A percentile compares a stretch with the other conserved stretches of the same genome.
Conservation (phyloP, 192 early-diverging fungal species). For the Coemansia sp. region DNA sequence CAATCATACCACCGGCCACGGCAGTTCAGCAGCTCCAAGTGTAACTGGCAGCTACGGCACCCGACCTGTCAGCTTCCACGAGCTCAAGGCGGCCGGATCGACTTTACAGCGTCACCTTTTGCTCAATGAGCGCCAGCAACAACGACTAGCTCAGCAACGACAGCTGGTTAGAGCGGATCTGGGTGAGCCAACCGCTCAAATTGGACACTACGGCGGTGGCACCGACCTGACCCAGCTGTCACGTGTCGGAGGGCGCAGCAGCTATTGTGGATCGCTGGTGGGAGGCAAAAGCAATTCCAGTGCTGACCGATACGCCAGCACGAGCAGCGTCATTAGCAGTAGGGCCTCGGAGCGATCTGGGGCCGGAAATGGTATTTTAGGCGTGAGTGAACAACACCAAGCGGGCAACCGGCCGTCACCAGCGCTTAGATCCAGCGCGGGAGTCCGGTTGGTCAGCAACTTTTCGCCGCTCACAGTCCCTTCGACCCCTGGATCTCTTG, state of each 20-base stretch:
- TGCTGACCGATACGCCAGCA: not conserved
- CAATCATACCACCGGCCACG: constrained; percentile 10
- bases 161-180: constrained; percentile 20
- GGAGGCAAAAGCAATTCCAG: constrained; percentile 13
- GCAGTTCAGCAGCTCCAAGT: constrained; percentile 19
- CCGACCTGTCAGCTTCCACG: constrained; percentile 26
- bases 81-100: constrained; percentile 20
- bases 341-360: not conserved
- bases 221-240: constrained; percentile 1
- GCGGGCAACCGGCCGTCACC: constrained; percentile 10
- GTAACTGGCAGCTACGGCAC: constrained; percentile 29
- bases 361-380: not conserved
- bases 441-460: constrained; percentile 44
- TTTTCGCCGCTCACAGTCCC: constrained; percentile 54
- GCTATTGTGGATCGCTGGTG: constrained; percentile 15
- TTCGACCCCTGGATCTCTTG: constrained; percentile 46
- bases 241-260: not conserved
- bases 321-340: not conserved
- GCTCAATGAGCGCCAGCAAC: constrained; percentile 44
- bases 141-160: constrained; percentile 37
- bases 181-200: not conserved
- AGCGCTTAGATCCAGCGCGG: constrained; percentile 17
- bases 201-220: constrained; percentile 6
- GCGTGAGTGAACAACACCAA: not conserved
- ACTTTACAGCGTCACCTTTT: constrained; percentile 21